Conservation (phyloP, 1,284 basidiomycete species). For the Fomitiporia mediterranea region DNA sequence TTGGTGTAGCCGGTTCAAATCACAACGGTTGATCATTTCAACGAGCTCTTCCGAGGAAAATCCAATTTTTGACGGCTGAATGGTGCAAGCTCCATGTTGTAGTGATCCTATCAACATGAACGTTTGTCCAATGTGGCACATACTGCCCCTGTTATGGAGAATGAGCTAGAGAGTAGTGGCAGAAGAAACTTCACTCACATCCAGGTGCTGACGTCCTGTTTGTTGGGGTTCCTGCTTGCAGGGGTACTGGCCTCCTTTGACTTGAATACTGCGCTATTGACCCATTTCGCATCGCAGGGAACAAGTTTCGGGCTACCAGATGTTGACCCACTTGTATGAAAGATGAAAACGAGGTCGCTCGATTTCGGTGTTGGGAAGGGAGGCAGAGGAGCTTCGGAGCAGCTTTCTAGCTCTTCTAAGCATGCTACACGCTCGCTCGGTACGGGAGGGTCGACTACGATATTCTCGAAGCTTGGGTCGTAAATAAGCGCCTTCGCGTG, state of each 20-base stretch:
- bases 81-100: conserved; percentile 64
- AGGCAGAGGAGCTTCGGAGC: conserved; percentile 38
- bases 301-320: conserved; percentile 72
- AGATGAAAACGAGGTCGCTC: conserved; percentile 53
- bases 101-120: conserved; percentile 66
- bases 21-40: conserved; percentile 62
- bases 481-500: conserved; percentile 56
- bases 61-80: conserved; percentile 58
- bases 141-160: conserved; percentile 49
- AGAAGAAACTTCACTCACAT: conserved; percentile 42
- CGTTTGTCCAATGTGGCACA: conserved; percentile 65
- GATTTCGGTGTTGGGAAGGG: conserved; percentile 35
- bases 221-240: conserved; percentile 33
- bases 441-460: conserved; percentile 40
- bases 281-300: conserved; percentile 58
- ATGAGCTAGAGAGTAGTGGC: conserved; percentile 28
- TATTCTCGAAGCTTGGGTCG: conserved; percentile 42
- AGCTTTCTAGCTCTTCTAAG: conserved; percentile 34
- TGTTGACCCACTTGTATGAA: conserved; percentile 72
- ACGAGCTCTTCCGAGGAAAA: conserved; percentile 66
- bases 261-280: conserved; percentile 52
- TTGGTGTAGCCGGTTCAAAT: conserved; percentile 65
- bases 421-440: conserved; percentile 42
- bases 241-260: conserved; percentile 48
- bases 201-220: conserved; percentile 63